phyloP scores from a whole-genome alignment of 352 stramenopile species.

The Phytophthora europaea region DNA sequence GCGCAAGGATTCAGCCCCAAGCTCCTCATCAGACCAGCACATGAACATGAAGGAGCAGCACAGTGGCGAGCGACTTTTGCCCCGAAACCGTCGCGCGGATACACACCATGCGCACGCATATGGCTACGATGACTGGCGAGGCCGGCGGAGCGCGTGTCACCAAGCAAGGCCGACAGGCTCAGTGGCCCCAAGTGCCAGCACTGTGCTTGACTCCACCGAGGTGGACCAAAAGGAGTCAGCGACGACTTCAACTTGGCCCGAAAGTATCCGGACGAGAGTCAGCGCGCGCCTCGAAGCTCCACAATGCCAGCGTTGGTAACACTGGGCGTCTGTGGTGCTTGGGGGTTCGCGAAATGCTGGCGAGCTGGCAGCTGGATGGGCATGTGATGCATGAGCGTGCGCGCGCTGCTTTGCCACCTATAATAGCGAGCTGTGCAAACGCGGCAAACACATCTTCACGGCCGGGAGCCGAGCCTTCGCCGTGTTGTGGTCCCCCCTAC shows the following conservation, averaged over 20 bases:
- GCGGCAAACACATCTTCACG: slow-evolving; percentile 9
- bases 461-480: not conserved
- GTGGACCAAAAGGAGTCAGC: slow-evolving; percentile 1
- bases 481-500: slow-evolving; percentile 18
- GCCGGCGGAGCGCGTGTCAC: slow-evolving; percentile 13
- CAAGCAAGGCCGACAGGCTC: slow-evolving; percentile 15
- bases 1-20: too few species aligned
- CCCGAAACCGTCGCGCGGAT: slow-evolving; percentile 1
- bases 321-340: slow-evolving; percentile 17
- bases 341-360: not conserved
- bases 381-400: not conserved
- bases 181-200: not conserved
- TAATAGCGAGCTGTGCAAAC: not conserved
- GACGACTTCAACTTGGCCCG: slow-evolving; percentile 29
- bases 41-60: not conserved
- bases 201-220: not conserved
- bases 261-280: slow-evolving; percentile 39
- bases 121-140: not conserved
- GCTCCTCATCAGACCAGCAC: slow-evolving; percentile 2
- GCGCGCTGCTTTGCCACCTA: slow-evolving; percentile 19
- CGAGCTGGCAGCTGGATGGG: not conserved
- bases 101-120: not conserved
- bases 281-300: slow-evolving; percentile 27
- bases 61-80: not conserved
- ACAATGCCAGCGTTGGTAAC: slow-evolving; percentile 24